These are phyloP conservation scores for Gloeostereum incarnatum DNA, from an alignment of 768 basidiomycete species.

Conservation along the genomic window DNA sequence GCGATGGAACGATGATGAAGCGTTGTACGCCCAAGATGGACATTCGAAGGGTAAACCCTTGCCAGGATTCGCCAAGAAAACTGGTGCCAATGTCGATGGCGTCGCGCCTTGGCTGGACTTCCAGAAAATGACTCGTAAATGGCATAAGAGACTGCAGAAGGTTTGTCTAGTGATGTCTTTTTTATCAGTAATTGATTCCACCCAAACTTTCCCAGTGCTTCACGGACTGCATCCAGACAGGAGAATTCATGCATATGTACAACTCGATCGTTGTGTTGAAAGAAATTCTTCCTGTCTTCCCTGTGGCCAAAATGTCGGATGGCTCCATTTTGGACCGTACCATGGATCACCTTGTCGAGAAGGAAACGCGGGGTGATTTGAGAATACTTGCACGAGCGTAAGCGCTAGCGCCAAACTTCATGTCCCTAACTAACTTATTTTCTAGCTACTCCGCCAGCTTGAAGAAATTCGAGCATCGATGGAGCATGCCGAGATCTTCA, in stretches of 20 bases:
- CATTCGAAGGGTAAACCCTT: constrained; percentile 53
- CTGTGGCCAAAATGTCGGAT: constrained; percentile 47
- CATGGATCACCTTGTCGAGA: constrained; percentile 59
- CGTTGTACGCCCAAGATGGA: constrained; percentile 53
- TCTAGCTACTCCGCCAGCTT: constrained; percentile 63
- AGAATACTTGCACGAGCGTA: constrained; percentile 76
- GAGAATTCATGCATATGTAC: constrained; percentile 96
- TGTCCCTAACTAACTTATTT: constrained; percentile 2
- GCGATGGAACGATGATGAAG: constrained; percentile 75
- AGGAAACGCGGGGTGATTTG: constrained; percentile 76
- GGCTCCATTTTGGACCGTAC: constrained; percentile 53
- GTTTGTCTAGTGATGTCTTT: constrained; percentile 8
- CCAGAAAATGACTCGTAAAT: constrained; percentile 67
- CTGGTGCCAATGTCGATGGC: constrained; percentile 37
- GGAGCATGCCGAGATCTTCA: constrained; percentile 6
- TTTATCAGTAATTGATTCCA: constrained; percentile 1
- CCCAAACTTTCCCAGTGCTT: constrained; percentile 45
- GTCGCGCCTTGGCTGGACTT: constrained; percentile 67
- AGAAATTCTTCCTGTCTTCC: constrained; percentile 86
- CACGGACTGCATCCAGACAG: constrained; percentile 71
- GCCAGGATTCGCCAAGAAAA: constrained; percentile 48
- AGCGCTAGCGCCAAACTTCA: constrained; percentile 16
- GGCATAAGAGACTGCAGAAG: constrained; percentile 53
- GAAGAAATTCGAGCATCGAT: constrained; percentile 56
- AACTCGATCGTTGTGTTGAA: constrained; percentile 93